Evolutionary conservation across 2,329 filamentous ascomycete species (phyloP), one percentile per base, ranked within the genome.

Genomic region (Xylariaceae sp.): DNA sequence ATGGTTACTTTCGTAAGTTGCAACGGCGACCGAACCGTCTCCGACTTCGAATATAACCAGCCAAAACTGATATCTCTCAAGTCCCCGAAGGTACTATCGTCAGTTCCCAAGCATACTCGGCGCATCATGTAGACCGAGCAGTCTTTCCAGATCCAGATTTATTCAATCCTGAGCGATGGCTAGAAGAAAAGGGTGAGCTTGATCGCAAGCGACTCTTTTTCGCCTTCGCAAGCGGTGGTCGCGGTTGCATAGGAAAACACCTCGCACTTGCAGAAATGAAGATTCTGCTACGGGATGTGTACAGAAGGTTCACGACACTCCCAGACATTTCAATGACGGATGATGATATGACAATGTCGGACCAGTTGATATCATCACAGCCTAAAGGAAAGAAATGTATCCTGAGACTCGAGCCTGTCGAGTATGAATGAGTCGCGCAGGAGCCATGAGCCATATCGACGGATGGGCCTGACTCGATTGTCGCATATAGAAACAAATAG

Each of bases 161-260:
- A 6, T 96, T 91, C 63, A 76, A 85, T 44, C 91, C 91, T 0
- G 87, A 92, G 49, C 79, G 92, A 58, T 96, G 91, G 91, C 80
- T 96, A 56, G 82, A 78, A 14, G 75, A 78, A 9, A 78, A 85
- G 41, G 89, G 88, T 2, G 89, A 92, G 59, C 77, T 86, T 51
- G 87, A 92, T 59, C 74, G 81, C 49, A 80, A 80, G 57, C 71
- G 80, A 39, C 61, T 81, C 7, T 80, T 85, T 60, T 86, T 86
- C 70, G 78, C 85, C 0, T 87, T 87, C 70, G 77, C 82, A 6
- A 79, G 73, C 42, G 85, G 85, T 5, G 83, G 81, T 0, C 71
- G 85, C 57, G 83, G 82, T 0, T 88, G 85, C 53, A 76, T 83
- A 19, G 83, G 82, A 3, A 83, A 82, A 58, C 81, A 87, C 56